A percentile compares a stretch with the other conserved stretches of the same genome.
These are phyloP conservation scores for Ophiostoma tasmaniense DNA, from an alignment of 2,329 filamentous ascomycete genomes.

Conservation along the genomic window DNA sequence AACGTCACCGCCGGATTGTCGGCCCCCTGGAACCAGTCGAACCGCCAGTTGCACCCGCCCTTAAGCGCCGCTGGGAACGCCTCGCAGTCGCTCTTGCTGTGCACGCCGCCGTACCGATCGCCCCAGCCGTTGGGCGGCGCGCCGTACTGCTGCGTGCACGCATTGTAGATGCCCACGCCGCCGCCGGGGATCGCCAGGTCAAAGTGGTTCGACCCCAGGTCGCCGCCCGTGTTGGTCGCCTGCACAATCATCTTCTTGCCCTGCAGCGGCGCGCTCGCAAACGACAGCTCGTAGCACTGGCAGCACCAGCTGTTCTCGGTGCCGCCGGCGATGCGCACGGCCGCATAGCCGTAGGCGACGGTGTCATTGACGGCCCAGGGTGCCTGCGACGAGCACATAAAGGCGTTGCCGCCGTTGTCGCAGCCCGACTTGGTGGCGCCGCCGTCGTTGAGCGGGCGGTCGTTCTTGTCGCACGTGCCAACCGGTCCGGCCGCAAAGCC, in stretches of 20 bases:
- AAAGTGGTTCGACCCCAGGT: conserved; percentile 47
- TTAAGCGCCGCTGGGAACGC: conserved; percentile 45
- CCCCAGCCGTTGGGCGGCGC: conserved; percentile 45
- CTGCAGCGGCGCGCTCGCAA: conserved; percentile 43
- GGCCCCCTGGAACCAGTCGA: conserved; percentile 53
- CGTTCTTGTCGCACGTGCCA: conserved; percentile 38
- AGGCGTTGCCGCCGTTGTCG: conserved; percentile 39
- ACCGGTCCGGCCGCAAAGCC: conserved; percentile 35
- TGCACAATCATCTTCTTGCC: conserved; percentile 55
- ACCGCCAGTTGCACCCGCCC: conserved; percentile 54
- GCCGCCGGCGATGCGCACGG: conserved; percentile 37
- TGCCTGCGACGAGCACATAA: conserved; percentile 43
- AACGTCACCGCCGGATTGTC: conserved; percentile 50
- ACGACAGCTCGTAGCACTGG: conserved; percentile 52
- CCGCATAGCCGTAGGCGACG: conserved; percentile 46
- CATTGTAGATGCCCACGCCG: conserved; percentile 46
- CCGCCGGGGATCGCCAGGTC: conserved; percentile 46
- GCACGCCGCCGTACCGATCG: conserved; percentile 50
- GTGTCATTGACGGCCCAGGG: conserved; percentile 44
- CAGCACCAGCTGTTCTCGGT: conserved; percentile 42
- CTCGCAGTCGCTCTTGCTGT: conserved; percentile 42
- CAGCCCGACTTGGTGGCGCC: conserved; percentile 29
- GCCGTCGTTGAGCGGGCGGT: conserved; percentile 39
- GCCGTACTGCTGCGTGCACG: conserved; percentile 36
- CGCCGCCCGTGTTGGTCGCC: conserved; percentile 50